A percentile compares a stretch with the other conserved stretches of the same genome.
phyloP scores from a whole-genome alignment of 1,284 basidiomycete species.

The Amylostereum chailletii region DNA sequence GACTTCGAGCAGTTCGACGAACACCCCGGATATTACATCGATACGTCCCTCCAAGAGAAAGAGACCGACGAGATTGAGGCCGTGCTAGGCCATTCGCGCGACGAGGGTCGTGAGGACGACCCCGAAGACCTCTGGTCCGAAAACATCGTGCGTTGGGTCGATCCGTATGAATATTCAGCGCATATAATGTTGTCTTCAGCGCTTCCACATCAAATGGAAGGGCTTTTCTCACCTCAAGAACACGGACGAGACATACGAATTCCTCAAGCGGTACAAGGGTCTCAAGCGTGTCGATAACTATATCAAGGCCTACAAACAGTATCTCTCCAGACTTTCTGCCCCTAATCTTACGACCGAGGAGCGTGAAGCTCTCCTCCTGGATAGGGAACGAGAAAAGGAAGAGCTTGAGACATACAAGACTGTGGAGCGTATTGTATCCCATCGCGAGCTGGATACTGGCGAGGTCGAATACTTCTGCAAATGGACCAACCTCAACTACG shows the following conservation, averaged over 20 bases:
- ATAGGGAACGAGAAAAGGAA: conserved; percentile 86
- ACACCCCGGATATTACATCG: conserved; percentile 42
- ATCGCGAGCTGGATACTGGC: conserved; percentile 65
- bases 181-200: conserved; percentile 34
- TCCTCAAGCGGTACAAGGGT: conserved; percentile 87
- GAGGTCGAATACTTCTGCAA: conserved; percentile 93
- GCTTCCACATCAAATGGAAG: conserved; percentile 96
- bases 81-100: conserved; percentile 74
- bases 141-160: conserved; percentile 61
- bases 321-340: conserved; percentile 62
- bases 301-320: conserved; percentile 79
- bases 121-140: conserved; percentile 74
- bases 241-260: conserved; percentile 95
- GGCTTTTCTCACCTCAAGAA: conserved; percentile 92
- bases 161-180: conserved; percentile 10
- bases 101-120: conserved; percentile 73
- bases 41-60: conserved; percentile 41
- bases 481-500: conserved; percentile 93
- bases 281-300: conserved; percentile 99
- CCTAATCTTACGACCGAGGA: conserved; percentile 82
- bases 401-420: conserved; percentile 87
- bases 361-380: conserved; percentile 80
- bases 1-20: conserved; percentile 78
- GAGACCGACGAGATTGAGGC: conserved; percentile 88
- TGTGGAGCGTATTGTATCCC: conserved; percentile 86